Conservation (phyloP, 2,329 filamentous ascomycete genomes). For the Fonsecaea pedrosoi region DNA sequence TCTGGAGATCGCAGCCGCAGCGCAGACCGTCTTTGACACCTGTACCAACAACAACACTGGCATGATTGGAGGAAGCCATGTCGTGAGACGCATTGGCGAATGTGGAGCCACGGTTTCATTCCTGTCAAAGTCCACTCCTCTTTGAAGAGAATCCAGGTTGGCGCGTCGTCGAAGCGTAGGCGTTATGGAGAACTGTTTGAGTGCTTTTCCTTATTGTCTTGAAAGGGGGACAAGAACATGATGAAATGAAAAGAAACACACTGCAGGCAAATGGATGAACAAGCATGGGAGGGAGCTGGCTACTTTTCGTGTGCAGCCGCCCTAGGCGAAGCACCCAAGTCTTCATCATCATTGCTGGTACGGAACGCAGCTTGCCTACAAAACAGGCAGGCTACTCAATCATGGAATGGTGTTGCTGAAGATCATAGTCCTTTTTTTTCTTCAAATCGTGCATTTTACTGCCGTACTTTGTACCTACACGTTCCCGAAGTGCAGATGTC, state of each 20-base stretch:
- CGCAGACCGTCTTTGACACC: slow-evolving; percentile 11
- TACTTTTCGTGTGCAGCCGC: neutral
- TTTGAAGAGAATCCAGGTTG: neutral
- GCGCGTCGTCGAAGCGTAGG: neutral
- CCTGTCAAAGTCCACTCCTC: neutral
- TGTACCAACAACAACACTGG: slow-evolving; percentile 7
- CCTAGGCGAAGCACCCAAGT: neutral
- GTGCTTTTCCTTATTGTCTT: neutral
- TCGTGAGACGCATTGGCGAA: slow-evolving; percentile 13
- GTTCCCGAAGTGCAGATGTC: no score
- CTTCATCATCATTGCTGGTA: neutral
- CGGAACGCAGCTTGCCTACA: neutral
- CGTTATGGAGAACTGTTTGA: no score
- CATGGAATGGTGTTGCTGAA: neutral
- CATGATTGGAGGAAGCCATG: slow-evolving; percentile 12
- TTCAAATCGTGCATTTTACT: neutral
- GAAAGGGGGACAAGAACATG: neutral
- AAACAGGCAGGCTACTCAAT: neutral
- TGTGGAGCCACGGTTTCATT: slow-evolving; percentile 4
- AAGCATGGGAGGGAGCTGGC: neutral
- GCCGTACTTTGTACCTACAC: no score
- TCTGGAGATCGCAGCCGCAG: slow-evolving; percentile 21
- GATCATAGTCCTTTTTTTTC: neutral
- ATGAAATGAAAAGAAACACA: neutral
- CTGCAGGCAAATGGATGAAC: neutral